Evolutionary conservation across 2,329 filamentous ascomycete genomes (phyloP).

Genomic region (Hymenoscyphus albidus): DNA sequence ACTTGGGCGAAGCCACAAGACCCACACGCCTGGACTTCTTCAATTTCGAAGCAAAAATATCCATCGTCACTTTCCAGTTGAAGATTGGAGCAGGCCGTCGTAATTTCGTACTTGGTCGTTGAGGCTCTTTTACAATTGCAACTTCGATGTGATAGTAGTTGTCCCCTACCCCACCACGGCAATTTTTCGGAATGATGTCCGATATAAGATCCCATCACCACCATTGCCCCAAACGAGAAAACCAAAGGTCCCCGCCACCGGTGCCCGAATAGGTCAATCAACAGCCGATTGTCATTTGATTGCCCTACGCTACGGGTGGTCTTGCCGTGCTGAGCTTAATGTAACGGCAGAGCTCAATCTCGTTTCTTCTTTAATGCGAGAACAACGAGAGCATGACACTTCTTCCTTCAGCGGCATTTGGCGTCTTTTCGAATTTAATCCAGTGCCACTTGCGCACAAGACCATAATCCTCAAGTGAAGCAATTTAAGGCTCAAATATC

Average conservation of each 20-base stretch:
- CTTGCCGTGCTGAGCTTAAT: not conserved
- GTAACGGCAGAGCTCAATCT: not conserved
- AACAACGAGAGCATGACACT: not conserved
- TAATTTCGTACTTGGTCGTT: not conserved
- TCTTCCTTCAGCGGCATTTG: not conserved
- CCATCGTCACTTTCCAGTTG: not conserved
- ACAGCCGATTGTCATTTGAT: not conserved
- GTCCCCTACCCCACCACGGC: not conserved
- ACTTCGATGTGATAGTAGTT: not conserved
- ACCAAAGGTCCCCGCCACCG: not conserved
- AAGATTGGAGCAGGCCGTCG: not conserved
- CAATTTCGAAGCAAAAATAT: not conserved
- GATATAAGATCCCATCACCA: not conserved
- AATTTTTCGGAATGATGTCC: conserved; percentile 1
- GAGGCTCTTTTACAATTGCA: not conserved
- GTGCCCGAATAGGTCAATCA: not conserved
- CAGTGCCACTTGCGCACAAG: not conserved
- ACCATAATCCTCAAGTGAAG: not conserved
- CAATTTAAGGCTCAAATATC: not conserved
- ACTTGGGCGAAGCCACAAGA: not conserved
- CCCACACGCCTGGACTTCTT: not conserved
- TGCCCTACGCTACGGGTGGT: not conserved
- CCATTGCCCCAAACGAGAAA: not conserved
- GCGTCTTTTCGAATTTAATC: not conserved
- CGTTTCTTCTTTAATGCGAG: conserved; percentile 16